Evolutionary conservation across 1,284 basidiomycete genomes (phyloP).

Genomic region (Apiotrichum porosum): DNA sequence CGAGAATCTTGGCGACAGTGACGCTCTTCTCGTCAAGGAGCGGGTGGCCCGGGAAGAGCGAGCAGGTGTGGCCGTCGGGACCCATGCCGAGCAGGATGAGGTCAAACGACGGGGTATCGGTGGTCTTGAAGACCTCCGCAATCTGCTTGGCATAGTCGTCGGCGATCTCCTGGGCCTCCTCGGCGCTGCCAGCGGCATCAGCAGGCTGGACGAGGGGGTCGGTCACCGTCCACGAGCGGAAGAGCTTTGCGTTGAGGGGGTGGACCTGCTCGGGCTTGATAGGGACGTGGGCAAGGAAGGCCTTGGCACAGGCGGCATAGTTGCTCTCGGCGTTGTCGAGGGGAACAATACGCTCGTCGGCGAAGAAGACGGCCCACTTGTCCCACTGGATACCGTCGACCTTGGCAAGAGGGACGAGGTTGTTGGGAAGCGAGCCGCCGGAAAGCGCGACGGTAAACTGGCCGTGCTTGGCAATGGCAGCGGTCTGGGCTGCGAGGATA

Average conservation of each 20-base stretch:
- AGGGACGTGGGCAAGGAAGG: slow-evolving; percentile 78
- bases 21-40: slow-evolving; percentile 78
- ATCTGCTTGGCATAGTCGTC: slow-evolving; percentile 94
- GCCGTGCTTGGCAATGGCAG: slow-evolving; percentile 80
- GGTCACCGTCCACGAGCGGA: slow-evolving; percentile 51
- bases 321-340: slow-evolving; percentile 90
- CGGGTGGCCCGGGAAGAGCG: slow-evolving; percentile 89
- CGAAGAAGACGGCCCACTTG: slow-evolving; percentile 96
- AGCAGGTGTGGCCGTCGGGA: slow-evolving; percentile 93
- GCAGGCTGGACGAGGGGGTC: slow-evolving; percentile 50
- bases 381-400: slow-evolving; percentile 79
- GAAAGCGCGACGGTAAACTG: slow-evolving; percentile 89
- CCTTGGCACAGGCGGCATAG: slow-evolving; percentile 68
- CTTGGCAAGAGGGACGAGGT: slow-evolving; percentile 67
- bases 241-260: slow-evolving; percentile 66
- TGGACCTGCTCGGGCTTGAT: slow-evolving; percentile 72
- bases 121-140: slow-evolving; percentile 81
- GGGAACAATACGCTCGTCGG: slow-evolving; percentile 89
- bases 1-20: slow-evolving; percentile 91
- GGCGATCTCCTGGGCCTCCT: slow-evolving; percentile 72
- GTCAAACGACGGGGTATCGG: slow-evolving; percentile 87
- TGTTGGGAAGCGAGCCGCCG: slow-evolving; percentile 85
- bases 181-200: slow-evolving; percentile 44
- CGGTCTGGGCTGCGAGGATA: slow-evolving; percentile 80
- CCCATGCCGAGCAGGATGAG: slow-evolving; percentile 91